These are phyloP conservation scores for Apiospora saccharicola DNA, from an alignment of 2,329 filamentous ascomycete species.

Conservation along the genomic window DNA sequence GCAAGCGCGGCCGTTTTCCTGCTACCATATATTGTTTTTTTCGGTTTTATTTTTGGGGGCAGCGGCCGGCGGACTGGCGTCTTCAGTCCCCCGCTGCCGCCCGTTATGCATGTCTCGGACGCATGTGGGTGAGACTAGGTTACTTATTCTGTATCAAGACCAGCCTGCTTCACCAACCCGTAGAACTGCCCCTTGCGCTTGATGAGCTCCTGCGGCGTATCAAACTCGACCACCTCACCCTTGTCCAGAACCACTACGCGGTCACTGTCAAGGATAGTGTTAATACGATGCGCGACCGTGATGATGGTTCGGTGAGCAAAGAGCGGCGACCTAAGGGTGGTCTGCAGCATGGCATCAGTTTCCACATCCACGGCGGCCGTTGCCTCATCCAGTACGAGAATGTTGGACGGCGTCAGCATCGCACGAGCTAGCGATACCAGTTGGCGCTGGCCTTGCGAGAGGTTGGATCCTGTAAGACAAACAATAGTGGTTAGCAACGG, in stretches of 20 bases:
- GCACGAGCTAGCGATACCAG: constrained; percentile 93
- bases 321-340: constrained; percentile 66
- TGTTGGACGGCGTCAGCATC: constrained; percentile 93
- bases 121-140: not conserved
- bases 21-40: constrained; percentile 1
- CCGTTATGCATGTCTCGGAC: constrained; percentile 13
- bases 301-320: constrained; percentile 96
- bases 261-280: constrained; percentile 91
- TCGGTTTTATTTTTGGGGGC: not conserved
- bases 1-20: constrained; percentile 5
- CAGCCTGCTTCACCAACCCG: constrained; percentile 89
- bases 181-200: constrained; percentile 82
- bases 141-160: constrained; percentile 63
- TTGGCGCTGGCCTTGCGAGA: constrained; percentile 94
- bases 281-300: constrained; percentile 97
- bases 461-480: constrained; percentile 76
- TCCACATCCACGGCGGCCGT: constrained; percentile 79
- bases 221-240: constrained; percentile 91
- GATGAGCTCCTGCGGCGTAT: constrained; percentile 81
- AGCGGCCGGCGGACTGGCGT: not conserved
- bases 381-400: constrained; percentile 95
- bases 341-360: constrained; percentile 72
- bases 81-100: not conserved
- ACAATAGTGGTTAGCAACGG: not conserved
- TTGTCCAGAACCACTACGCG: constrained; percentile 93